phyloP scores from a whole-genome alignment of 2,329 filamentous ascomycete species.

The Stromatinia cepivora region DNA sequence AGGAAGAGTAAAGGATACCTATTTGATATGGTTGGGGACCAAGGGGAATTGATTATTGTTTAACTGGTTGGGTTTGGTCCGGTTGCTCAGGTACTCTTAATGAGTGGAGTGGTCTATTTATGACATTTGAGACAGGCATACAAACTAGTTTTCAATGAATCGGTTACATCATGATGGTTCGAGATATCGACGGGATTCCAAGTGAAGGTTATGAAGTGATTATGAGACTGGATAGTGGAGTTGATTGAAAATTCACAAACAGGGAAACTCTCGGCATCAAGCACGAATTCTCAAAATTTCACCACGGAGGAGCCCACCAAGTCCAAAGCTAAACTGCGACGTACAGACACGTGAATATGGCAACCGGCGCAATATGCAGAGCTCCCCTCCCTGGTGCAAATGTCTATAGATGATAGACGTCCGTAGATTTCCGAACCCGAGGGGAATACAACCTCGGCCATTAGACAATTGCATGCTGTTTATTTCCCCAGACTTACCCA shows the following conservation, averaged over 20 bases:
- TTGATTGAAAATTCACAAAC: neutral
- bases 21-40: slow-evolving; percentile 31
- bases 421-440: slow-evolving; percentile 9
- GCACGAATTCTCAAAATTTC: neutral
- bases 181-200: neutral
- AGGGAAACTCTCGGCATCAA: slow-evolving; percentile 9
- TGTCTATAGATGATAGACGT: neutral
- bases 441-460: neutral
- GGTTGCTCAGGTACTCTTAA: slow-evolving; percentile 15
- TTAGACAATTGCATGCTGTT: neutral
- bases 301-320: neutral
- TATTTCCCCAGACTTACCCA: slow-evolving; percentile 5
- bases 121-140: slow-evolving; percentile 13
- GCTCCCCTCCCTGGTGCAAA: neutral
- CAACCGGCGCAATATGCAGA: neutral
- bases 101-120: slow-evolving; percentile 17
- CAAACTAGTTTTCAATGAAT: slow-evolving; percentile 18
- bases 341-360: slow-evolving; percentile 3
- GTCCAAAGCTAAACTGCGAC: neutral
- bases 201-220: slow-evolving; percentile 12
- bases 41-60: slow-evolving; percentile 21
- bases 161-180: slow-evolving; percentile 8
- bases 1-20: slow-evolving; percentile 43
- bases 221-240: slow-evolving; percentile 5
- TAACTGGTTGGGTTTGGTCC: slow-evolving; percentile 29